Evolutionary conservation across 257 asterid genomes (phyloP).

Genomic region (Solanum microdontum): DNA sequence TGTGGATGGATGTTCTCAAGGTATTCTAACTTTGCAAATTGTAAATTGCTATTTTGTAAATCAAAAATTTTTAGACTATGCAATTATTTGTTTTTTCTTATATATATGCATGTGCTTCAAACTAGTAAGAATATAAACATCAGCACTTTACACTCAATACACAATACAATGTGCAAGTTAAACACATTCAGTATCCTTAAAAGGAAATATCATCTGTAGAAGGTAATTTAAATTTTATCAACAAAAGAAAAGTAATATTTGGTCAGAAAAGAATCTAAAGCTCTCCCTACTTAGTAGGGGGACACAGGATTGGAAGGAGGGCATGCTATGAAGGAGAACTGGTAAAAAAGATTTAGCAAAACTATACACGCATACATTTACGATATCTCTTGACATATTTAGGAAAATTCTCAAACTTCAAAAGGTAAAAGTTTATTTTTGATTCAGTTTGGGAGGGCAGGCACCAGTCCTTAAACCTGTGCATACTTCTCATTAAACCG

Average conservation of each 20-base stretch:
- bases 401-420: neutral
- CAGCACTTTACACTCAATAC: neutral
- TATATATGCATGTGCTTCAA: neutral
- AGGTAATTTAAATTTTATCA: neutral
- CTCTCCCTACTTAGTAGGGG: neutral
- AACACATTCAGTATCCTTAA: neutral
- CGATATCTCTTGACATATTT: neutral
- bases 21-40: neutral
- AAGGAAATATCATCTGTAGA: neutral
- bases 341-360: neutral
- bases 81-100: neutral
- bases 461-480: neutral
- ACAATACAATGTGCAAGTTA: neutral
- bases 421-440: neutral
- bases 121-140: neutral
- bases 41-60: neutral
- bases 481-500: neutral
- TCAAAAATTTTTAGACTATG: neutral
- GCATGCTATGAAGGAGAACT: neutral
- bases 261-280: neutral
- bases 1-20: neutral
- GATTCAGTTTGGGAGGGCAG: neutral
- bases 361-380: neutral
- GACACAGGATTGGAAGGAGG: neutral
- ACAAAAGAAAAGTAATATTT: neutral